These are phyloP conservation scores for Clarireedia hainanense DNA, from an alignment of 2,329 filamentous ascomycete species.

Conservation along the genomic window DNA sequence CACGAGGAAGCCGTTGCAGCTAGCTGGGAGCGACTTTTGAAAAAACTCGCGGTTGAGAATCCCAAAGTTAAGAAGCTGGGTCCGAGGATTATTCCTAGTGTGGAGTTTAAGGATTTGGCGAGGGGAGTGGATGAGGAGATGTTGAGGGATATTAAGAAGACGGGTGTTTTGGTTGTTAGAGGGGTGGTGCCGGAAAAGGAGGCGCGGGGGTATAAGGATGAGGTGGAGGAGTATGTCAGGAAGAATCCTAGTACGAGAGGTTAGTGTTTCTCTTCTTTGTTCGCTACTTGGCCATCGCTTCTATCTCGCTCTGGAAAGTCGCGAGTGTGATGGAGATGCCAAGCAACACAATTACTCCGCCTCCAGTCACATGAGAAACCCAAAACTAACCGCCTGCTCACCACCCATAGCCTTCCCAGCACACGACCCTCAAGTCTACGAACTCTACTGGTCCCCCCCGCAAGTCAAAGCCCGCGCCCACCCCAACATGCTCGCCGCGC, in stretches of 20 bases:
- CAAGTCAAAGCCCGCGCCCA: slow-evolving; percentile 63
- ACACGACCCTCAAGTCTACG: slow-evolving; percentile 61
- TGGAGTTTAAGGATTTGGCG: background rate
- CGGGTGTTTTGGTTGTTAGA: slow-evolving; percentile 45
- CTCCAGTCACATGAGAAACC: background rate
- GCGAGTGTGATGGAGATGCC: no score
- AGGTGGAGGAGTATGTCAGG: slow-evolving; percentile 56
- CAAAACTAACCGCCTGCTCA: background rate
- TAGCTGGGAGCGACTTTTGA: slow-evolving; percentile 43
- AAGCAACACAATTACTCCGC: no score
- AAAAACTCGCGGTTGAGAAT: slow-evolving; percentile 38
- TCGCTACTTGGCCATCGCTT: background rate
- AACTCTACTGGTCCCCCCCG: slow-evolving; percentile 66
- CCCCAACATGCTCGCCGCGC: slow-evolving; percentile 52
- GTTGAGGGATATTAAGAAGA: slow-evolving; percentile 8
- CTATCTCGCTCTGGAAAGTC: no score
- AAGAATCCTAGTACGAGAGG: slow-evolving; percentile 54
- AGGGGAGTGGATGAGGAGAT: background rate
- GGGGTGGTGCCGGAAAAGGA: slow-evolving; percentile 56
- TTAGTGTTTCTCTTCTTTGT: background rate
- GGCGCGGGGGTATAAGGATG: slow-evolving; percentile 56
- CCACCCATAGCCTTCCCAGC: slow-evolving; percentile 46
- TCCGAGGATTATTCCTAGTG: slow-evolving; percentile 39
- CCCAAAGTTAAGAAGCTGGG: slow-evolving; percentile 37
- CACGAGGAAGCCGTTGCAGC: slow-evolving; percentile 39